Conservation (phyloP, 495 filamentous ascomycete genomes). For the Talaromyces trachyspermus region DNA sequence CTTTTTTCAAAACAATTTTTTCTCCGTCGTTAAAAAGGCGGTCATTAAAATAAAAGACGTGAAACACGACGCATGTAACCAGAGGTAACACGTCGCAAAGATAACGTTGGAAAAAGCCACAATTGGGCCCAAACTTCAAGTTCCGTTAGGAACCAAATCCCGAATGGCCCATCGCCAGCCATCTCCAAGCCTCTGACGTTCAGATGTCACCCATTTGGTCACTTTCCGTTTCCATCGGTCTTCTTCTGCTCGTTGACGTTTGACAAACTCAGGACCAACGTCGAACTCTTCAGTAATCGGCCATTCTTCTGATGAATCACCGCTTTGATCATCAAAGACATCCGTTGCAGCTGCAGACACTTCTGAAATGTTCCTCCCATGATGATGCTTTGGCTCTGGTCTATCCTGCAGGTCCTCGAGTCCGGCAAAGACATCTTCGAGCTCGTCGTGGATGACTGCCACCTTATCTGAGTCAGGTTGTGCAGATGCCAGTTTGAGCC, state of each 20-base stretch:
- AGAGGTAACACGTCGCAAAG: background rate
- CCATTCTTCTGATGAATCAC: slow-evolving; percentile 58
- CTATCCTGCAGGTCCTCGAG: slow-evolving; percentile 61
- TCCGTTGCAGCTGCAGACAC: slow-evolving; percentile 24
- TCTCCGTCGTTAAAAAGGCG: background rate
- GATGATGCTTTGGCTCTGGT: slow-evolving; percentile 27
- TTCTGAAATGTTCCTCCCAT: slow-evolving; percentile 29
- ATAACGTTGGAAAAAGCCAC: background rate
- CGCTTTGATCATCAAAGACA: slow-evolving; percentile 44
- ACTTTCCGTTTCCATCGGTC: slow-evolving; percentile 81
- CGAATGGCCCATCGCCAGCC: slow-evolving; percentile 52
- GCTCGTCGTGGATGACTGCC: slow-evolving; percentile 41
- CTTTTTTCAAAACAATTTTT: background rate
- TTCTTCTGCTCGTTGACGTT: slow-evolving; percentile 83
- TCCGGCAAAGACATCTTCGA: slow-evolving; percentile 73
- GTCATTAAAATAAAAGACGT: background rate
- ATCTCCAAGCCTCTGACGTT: slow-evolving; percentile 31
- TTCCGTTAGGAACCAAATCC: slow-evolving; percentile 25
- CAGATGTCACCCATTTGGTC: slow-evolving; percentile 60
- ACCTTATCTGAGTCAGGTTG: slow-evolving; percentile 23
- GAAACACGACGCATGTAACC: background rate
- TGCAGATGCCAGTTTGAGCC: slow-evolving; percentile 63
- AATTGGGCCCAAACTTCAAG: background rate
- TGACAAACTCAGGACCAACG: slow-evolving; percentile 89
- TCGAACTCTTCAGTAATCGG: slow-evolving; percentile 95